These are phyloP conservation scores for Paratinospora sagittata DNA, from an alignment of 164 flowering plant genomes.

Conservation along the genomic window DNA sequence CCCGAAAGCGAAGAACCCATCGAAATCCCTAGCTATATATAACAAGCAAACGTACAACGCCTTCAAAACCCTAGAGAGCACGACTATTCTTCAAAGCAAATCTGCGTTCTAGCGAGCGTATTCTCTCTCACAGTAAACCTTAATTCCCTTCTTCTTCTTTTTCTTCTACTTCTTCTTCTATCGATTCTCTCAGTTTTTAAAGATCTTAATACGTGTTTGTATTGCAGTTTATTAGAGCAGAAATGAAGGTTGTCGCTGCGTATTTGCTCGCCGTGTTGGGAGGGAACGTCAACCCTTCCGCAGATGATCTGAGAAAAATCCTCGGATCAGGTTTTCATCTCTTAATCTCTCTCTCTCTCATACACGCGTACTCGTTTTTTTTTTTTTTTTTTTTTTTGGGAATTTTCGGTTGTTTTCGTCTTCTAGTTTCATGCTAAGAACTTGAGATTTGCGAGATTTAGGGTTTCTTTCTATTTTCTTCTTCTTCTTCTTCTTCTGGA, in stretches of 20 bases:
- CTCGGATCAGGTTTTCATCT: slow-evolving; percentile 47
- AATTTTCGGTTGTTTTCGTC: background rate
- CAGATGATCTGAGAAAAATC: slow-evolving; percentile 46
- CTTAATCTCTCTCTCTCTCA: background rate
- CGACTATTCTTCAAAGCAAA: background rate
- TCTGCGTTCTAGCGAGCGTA: background rate
- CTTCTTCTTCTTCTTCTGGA: background rate
- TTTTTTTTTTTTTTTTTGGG: background rate
- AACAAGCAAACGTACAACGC: background rate
- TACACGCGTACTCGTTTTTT: too few relatives aligned
- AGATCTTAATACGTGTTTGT: background rate
- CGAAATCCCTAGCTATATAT: background rate
- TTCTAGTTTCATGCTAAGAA: background rate
- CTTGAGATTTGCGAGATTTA: background rate
- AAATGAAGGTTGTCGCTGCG: slow-evolving; percentile 72
- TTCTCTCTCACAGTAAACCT: slow-evolving; percentile 11
- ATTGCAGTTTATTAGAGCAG: slow-evolving; percentile 14
- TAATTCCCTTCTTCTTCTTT: slow-evolving; percentile 6
- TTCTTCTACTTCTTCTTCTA: background rate
- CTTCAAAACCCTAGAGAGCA: background rate
- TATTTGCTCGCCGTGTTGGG: slow-evolving; percentile 69
- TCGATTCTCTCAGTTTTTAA: background rate
- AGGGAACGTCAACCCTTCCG: slow-evolving; percentile 53
- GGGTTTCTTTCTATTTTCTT: background rate
- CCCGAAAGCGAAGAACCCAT: background rate